phyloP scores from a whole-genome alignment of 1,139 yeast genomes.

The Pichia terricola region DNA sequence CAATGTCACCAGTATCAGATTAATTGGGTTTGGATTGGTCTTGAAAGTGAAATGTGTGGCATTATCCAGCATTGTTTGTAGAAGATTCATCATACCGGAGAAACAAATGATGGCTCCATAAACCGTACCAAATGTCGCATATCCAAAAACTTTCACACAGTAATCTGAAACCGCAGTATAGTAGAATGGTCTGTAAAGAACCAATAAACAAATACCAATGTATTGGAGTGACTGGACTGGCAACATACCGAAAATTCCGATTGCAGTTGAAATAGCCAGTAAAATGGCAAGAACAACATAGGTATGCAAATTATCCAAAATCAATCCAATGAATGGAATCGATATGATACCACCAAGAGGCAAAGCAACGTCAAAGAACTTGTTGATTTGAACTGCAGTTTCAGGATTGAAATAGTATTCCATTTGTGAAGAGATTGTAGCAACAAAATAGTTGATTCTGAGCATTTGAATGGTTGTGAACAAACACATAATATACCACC shows the following conservation, averaged over 20 bases:
- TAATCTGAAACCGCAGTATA: slow-evolving; percentile 89
- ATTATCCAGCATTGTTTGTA: slow-evolving; percentile 61
- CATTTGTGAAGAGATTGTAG: slow-evolving; percentile 77
- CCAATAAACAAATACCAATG: slow-evolving; percentile 58
- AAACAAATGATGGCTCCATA: slow-evolving; percentile 79
- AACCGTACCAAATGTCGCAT: slow-evolving; percentile 75
- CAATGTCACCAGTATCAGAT: slow-evolving; percentile 39
- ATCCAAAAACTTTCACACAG: slow-evolving; percentile 88
- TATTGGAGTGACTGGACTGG: slow-evolving; percentile 44
- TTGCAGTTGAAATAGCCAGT: slow-evolving; percentile 41
- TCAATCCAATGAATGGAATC: slow-evolving; percentile 78
- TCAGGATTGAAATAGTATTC: slow-evolving; percentile 46
- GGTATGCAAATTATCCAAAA: slow-evolving; percentile 67
- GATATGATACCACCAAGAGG: slow-evolving; percentile 83
- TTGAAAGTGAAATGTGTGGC: slow-evolving; percentile 56
- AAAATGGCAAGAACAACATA: slow-evolving; percentile 47
- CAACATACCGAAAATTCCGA: slow-evolving; percentile 62
- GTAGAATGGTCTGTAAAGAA: slow-evolving; percentile 83
- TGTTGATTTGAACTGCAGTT: slow-evolving; percentile 51
- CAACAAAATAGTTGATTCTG: slow-evolving; percentile 83
- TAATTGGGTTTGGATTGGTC: slow-evolving; percentile 75
- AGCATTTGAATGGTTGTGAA: slow-evolving; percentile 85
- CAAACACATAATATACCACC: slow-evolving; percentile 70
- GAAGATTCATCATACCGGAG: slow-evolving; percentile 67
- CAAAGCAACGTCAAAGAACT: slow-evolving; percentile 72